Conservation (phyloP, 306 rosid species). For the Cajanus cajan region DNA sequence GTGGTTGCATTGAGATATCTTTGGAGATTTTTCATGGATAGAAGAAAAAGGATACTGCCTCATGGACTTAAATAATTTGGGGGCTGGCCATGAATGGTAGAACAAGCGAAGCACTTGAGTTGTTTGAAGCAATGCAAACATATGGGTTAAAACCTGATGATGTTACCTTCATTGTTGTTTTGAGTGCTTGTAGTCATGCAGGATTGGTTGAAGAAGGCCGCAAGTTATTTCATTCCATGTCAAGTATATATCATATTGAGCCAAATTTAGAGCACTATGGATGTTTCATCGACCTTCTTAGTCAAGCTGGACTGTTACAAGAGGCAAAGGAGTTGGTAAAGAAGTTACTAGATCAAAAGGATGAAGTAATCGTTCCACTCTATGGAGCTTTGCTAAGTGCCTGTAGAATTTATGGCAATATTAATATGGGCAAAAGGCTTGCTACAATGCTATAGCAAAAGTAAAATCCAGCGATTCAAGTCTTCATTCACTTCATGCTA, state of each 20-base stretch:
- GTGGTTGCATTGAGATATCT: slow-evolving; percentile 61
- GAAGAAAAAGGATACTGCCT: slow-evolving; percentile 58
- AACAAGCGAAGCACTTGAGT: slow-evolving; percentile 58
- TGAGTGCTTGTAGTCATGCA: slow-evolving; percentile 69
- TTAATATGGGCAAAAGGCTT: slow-evolving; percentile 67
- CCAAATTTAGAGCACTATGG: slow-evolving; percentile 74
- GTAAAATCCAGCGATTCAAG: slow-evolving; percentile 57
- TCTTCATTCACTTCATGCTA: slow-evolving; percentile 62
- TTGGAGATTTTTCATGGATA: slow-evolving; percentile 68
- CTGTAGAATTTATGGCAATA: slow-evolving; percentile 64
- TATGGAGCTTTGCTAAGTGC: slow-evolving; percentile 74
- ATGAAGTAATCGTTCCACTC: slow-evolving; percentile 48
- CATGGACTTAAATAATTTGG: slow-evolving; percentile 72
- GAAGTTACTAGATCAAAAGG: slow-evolving; percentile 43
- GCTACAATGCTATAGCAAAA: slow-evolving; percentile 45
- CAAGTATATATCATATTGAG: slow-evolving; percentile 39
- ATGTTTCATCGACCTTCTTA: slow-evolving; percentile 65
- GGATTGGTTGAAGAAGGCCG: slow-evolving; percentile 72
- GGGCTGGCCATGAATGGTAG: slow-evolving; percentile 72
- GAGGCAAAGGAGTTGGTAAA: slow-evolving; percentile 68
- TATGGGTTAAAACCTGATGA: slow-evolving; percentile 61
- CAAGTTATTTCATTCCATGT: slow-evolving; percentile 51
- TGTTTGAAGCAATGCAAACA: slow-evolving; percentile 59
- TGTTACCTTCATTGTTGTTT: slow-evolving; percentile 57
- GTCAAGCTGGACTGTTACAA: slow-evolving; percentile 62